Conservation (phyloP, 352 stramenopile genomes). For the Pythium phragmitis region DNA sequence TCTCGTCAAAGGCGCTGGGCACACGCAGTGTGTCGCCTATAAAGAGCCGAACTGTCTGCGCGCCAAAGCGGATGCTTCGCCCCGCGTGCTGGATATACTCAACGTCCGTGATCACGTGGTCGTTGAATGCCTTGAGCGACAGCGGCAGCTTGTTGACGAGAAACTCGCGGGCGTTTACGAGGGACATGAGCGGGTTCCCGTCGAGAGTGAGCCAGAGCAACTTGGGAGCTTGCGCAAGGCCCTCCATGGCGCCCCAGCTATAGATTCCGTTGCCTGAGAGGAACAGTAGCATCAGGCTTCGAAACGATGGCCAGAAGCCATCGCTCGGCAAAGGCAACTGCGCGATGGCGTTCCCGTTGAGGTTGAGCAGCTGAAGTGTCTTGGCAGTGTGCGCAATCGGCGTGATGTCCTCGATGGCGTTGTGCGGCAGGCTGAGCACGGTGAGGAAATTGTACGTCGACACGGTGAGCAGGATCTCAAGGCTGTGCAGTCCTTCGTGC, state of each 20-base stretch:
- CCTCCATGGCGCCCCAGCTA: constrained; percentile 51
- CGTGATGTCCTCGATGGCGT: constrained; percentile 52
- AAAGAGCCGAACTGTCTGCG: constrained; percentile 33
- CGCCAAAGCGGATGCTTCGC: constrained; percentile 37
- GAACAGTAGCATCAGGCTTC: constrained; percentile 50
- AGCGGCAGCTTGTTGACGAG: constrained; percentile 69
- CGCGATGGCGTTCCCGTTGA: constrained; percentile 50
- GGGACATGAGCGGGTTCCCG: constrained; percentile 60
- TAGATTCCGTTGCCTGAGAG: constrained; percentile 53
- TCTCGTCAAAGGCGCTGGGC: constrained; percentile 47
- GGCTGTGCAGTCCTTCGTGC: constrained; percentile 28
- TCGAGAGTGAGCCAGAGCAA: constrained; percentile 61
- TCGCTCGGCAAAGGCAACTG: constrained; percentile 32
- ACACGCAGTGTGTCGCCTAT: constrained; percentile 33
- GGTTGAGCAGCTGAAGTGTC: constrained; percentile 61
- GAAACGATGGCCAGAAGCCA: constrained; percentile 57
- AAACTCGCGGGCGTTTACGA: constrained; percentile 52
- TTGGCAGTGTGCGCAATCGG: constrained; percentile 39
- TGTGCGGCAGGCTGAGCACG: constrained; percentile 62
- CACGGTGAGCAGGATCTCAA: constrained; percentile 18
- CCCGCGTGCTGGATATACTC: constrained; percentile 53
- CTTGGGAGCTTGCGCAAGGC: constrained; percentile 37
- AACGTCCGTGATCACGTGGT: constrained; percentile 59
- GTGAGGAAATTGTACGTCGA: constrained; percentile 48
- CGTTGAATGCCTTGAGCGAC: constrained; percentile 56